phyloP scores from a whole-genome alignment of 805 yeast genomes.

The Saccharomycodes ludwigii region DNA sequence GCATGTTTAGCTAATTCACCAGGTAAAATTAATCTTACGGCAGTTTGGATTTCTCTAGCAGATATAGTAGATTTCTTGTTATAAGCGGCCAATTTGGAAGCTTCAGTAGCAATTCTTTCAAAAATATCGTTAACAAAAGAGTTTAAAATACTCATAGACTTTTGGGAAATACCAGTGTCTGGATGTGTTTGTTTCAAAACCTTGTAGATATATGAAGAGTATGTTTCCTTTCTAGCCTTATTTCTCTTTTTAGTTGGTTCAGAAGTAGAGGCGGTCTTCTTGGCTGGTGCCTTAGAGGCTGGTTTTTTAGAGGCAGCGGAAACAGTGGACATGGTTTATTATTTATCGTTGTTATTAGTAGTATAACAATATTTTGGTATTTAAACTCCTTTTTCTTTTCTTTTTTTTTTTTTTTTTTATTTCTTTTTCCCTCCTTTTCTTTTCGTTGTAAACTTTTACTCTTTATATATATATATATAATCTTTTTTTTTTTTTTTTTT shows the following conservation, averaged over 20 bases:
- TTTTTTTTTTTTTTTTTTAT: no score
- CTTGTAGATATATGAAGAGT: conserved; percentile 96
- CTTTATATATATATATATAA: background rate
- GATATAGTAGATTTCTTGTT: conserved; percentile 97
- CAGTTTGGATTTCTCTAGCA: conserved; percentile 97
- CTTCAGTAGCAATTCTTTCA: conserved; percentile 96
- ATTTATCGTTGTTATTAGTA: conserved; percentile 5
- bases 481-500: no score
- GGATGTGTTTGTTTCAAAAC: conserved; percentile 98
- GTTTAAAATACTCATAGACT: conserved; percentile 98
- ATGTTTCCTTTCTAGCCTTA: conserved; percentile 95
- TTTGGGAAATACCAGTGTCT: conserved; percentile 98
- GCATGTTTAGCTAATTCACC: conserved; percentile 99
- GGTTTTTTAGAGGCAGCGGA: conserved; percentile 96
- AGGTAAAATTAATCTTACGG: conserved; percentile 94
- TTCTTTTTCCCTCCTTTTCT: no score
- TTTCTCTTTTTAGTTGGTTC: conserved; percentile 81
- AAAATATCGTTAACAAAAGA: conserved; percentile 96
- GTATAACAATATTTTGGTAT: conserved; percentile 26
- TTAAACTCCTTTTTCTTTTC: background rate
- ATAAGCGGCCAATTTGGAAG: conserved; percentile 97
- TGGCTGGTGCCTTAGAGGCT: conserved; percentile 91
- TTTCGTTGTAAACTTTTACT: background rate
- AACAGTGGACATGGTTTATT: conserved; percentile 40
- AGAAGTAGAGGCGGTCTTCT: conserved; percentile 72